Conservation (phyloP, 1,139 yeast genomes). For the Sugiyamaella grinbergsii region DNA sequence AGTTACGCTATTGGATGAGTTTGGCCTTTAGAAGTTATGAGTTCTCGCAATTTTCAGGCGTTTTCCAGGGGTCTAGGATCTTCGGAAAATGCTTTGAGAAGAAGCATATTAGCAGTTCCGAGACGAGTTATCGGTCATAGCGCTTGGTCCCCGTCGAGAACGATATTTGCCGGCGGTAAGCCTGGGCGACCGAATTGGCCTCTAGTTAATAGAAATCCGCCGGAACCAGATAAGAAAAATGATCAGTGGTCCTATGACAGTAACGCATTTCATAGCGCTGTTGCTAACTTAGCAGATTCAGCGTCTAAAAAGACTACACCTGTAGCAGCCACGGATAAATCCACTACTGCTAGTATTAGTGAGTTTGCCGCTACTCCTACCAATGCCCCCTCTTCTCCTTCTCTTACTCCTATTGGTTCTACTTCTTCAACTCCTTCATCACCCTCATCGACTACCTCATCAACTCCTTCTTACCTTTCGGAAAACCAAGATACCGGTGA, state of each 20-base stretch:
- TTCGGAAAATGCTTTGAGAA: neutral
- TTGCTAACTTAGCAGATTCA: neutral
- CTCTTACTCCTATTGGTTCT: neutral
- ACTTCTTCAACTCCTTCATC: neutral
- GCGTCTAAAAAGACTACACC: neutral
- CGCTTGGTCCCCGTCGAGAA: neutral
- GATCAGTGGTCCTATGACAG: neutral
- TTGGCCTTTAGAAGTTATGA: neutral
- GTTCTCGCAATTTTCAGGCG: neutral
- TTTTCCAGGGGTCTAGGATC: neutral
- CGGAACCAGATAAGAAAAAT: neutral
- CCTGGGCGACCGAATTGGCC: neutral
- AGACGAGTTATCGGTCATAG: too few species aligned
- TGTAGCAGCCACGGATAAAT: neutral
- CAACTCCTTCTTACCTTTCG: constrained; percentile 3
- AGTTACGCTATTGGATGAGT: neutral
- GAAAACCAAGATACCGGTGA: constrained; percentile 18
- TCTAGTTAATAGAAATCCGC: neutral
- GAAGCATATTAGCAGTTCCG: neutral
- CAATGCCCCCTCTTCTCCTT: neutral
- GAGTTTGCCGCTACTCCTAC: too few species aligned
- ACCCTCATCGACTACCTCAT: neutral
- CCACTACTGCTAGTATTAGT: too few species aligned
- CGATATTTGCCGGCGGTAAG: neutral
- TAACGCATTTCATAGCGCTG: neutral